Conservation (phyloP, 805 yeast genomes). For the Saturnispora quitensis region DNA sequence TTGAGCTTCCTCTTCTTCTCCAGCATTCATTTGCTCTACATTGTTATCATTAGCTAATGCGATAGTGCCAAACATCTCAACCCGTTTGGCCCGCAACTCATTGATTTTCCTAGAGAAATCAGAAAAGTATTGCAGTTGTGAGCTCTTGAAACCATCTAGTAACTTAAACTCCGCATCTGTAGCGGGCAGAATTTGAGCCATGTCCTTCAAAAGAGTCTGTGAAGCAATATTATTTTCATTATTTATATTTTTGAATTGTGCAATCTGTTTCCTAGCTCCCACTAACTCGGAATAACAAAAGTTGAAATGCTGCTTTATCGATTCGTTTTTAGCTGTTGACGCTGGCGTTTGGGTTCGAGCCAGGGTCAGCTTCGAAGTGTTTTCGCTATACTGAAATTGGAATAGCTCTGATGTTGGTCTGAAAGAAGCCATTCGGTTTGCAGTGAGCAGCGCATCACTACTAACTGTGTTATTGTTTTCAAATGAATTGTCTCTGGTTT, state of each 20-base stretch:
- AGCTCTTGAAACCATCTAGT: constrained; percentile 29
- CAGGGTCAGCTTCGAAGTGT: background rate
- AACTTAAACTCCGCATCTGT: constrained; percentile 37
- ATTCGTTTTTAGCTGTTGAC: constrained; percentile 13
- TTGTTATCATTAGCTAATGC: background rate
- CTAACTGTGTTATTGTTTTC: background rate
- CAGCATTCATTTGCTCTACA: background rate
- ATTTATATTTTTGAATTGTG: constrained; percentile 31
- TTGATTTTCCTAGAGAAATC: constrained; percentile 20
- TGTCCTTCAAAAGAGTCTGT: constrained; percentile 38
- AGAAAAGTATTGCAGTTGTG: constrained; percentile 22
- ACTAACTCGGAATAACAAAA: constrained; percentile 28
- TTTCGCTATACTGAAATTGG: constrained; percentile 1
- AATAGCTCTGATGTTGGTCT: constrained; percentile 10
- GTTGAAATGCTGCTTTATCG: constrained; percentile 24
- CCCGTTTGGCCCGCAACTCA: constrained; percentile 15
- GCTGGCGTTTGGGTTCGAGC: constrained; percentile 11
- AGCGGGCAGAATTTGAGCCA: constrained; percentile 48
- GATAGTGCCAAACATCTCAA: constrained; percentile 13
- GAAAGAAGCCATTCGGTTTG: constrained; percentile 6
- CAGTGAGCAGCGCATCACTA: background rate
- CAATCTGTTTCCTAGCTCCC: constrained; percentile 33
- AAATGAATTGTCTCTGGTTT: background rate
- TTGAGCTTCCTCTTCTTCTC: background rate
- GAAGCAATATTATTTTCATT: constrained; percentile 29